Percentiles rank a stretch among this genome's conserved stretches.
Conservation (phyloP, 2,329 filamentous ascomycete species). For the Westerdykella aurantiaca region DNA sequence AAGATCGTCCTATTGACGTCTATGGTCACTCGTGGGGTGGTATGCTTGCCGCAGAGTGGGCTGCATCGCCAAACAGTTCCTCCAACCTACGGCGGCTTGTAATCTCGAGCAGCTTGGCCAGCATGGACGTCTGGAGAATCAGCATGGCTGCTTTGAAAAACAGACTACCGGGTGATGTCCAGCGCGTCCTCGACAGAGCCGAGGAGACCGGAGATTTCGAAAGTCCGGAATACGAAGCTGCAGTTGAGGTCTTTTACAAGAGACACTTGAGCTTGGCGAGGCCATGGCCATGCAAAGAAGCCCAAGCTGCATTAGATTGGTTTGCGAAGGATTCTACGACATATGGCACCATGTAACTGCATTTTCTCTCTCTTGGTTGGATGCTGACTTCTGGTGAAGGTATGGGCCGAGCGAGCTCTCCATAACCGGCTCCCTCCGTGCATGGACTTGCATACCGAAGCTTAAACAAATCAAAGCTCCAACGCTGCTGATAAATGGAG, state of each 20-base stretch:
- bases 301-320: no score
- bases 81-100: slow-evolving; percentile 35
- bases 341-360: no score
- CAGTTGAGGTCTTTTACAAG: slow-evolving; percentile 6
- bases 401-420: slow-evolving; percentile 20
- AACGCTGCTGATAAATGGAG: slow-evolving; percentile 35
- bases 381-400: slow-evolving; percentile 13
- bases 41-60: slow-evolving; percentile 4
- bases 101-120: slow-evolving; percentile 13
- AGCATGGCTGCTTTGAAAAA: slow-evolving; percentile 11
- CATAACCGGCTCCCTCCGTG: slow-evolving; percentile 18
- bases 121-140: slow-evolving; percentile 15
- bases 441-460: slow-evolving; percentile 23
- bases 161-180: slow-evolving; percentile 14
- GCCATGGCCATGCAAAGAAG: background rate
- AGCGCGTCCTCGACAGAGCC: slow-evolving; percentile 11
- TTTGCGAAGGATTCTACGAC: no score
- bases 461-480: slow-evolving; percentile 26
- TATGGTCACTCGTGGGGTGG: slow-evolving; percentile 5
- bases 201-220: slow-evolving; percentile 8
- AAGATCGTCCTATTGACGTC: slow-evolving; percentile 12
- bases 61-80: background rate
- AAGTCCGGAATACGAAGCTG: slow-evolving; percentile 7
- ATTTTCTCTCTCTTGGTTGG: no score
- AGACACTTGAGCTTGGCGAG: slow-evolving; percentile 1